Evolutionary conservation across 1,139 yeast genomes (phyloP), one percentile per base, ranked within the genome.

Genomic region (Debaryomyces fabryi): DNA sequence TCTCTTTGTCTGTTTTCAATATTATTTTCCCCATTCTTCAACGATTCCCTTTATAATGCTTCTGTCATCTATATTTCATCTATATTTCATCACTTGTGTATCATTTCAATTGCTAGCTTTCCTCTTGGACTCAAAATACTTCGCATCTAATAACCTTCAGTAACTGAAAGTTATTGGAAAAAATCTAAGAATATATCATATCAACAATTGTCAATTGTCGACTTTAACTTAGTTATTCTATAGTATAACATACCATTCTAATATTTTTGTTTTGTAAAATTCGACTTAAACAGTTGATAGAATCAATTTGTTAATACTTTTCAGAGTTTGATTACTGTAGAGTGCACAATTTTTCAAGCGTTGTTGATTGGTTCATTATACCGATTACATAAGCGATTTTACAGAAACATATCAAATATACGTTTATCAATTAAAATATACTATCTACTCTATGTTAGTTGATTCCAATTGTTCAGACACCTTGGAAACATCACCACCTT

Each of bases 381-480:
- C 2, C 29, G 46, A 49, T 50, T 51, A 52, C 49, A 34, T 48
- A 52, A 52, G 20, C 36, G 16, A 18, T 25, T 18, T 9, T 21
- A 36, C 24, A 21, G n/a, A 6, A 35, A 9, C n/a, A 3, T 6
- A 25, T 12, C 6, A 37, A 37, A 8, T 18, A 27, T 25, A 27
- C 20, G 12, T n/a, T 10, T 34, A 32, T 18, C 24, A 37, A 46
- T 41, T 34, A 33, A 30, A 33, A 33, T 7, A 12, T 13, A 18
- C 23, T 40, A 42, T 23, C 29, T 60, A 55, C 29, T 59, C 59
- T 51, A 63, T 50, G 29, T 57, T 61, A 30, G 62, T 49, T 15
- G 54, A 50, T 30, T 58, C 54, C 38, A 63, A 53, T 29, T 50
- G 47, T 27, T 55, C 49, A 27, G 55, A 47, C n/a, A 48, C 52